phyloP scores from a whole-genome alignment of 208 protist genomes.

The Leishmania arabica region DNA sequence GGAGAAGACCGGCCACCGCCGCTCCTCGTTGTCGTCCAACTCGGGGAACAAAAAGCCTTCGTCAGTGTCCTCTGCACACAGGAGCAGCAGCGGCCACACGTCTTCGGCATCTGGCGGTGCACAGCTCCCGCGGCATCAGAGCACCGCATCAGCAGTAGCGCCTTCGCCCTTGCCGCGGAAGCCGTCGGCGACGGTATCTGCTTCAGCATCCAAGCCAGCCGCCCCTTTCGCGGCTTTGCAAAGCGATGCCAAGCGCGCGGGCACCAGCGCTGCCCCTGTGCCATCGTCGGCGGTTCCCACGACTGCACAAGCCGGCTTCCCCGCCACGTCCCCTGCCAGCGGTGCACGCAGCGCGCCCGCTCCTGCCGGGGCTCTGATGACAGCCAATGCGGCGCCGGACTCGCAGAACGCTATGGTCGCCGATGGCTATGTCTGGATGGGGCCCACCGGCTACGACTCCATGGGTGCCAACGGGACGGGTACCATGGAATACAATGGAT shows the following conservation, averaged over 20 bases:
- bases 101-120: background rate
- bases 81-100: background rate
- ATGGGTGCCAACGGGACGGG: background rate
- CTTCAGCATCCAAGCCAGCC: background rate
- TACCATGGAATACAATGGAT: background rate
- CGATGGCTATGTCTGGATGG: constrained; percentile 21
- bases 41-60: constrained; percentile 8
- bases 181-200: background rate
- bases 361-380: background rate
- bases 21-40: constrained; percentile 13
- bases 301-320: background rate
- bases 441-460: background rate
- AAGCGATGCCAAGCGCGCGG: background rate
- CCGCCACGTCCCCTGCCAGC: background rate
- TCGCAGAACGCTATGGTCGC: constrained; percentile 9
- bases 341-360: background rate
- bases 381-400: background rate
- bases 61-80: background rate
- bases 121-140: background rate
- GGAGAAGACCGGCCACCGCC: constrained; percentile 22
- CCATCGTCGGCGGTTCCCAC: background rate
- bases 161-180: background rate
- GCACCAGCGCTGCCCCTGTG: background rate
- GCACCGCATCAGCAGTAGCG: background rate
- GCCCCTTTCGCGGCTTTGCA: background rate